Percentiles rank a stretch among this genome's conserved stretches.
Evolutionary conservation across 2,329 filamentous ascomycete species (phyloP).

Genomic region (Pyrenophora tritici-repentis): DNA sequence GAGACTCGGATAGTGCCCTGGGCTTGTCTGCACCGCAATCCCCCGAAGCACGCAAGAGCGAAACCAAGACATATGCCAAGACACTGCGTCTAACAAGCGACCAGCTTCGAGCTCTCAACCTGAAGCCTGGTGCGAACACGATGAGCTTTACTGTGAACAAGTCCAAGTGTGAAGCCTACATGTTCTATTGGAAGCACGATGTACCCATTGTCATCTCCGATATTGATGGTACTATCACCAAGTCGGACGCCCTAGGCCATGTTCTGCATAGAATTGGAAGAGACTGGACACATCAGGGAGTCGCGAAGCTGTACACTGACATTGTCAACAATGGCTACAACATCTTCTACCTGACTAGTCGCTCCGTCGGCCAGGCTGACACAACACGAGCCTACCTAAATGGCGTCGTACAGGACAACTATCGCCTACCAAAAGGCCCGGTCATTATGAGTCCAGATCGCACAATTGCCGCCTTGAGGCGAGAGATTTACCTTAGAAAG

Average conservation of each 20-base stretch:
- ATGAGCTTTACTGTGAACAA: conserved; percentile 98
- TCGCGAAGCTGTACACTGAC: conserved; percentile 96
- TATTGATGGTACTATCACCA: conserved; percentile 98
- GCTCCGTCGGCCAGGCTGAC: conserved; percentile 92
- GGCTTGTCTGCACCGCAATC: conserved; percentile 65
- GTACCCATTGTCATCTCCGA: conserved; percentile 96
- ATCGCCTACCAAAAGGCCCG: conserved; percentile 82
- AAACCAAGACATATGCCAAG: conserved; percentile 90
- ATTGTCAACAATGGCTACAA: conserved; percentile 97
- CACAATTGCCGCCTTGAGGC: conserved; percentile 87
- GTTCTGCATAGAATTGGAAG: conserved; percentile 95
- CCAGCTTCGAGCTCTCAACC: conserved; percentile 82
- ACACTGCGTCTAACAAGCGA: conserved; percentile 93
- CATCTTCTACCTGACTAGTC: conserved; percentile 95
- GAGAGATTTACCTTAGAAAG: conserved; percentile 93
- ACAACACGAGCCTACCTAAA: conserved; percentile 87
- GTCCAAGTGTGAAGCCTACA: conserved; percentile 86
- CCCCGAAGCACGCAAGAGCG: conserved; percentile 59
- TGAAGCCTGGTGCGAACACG: conserved; percentile 84
- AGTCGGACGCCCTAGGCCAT: conserved; percentile 91
- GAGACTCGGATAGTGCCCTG: conserved; percentile 73
- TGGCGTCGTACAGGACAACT: conserved; percentile 86
- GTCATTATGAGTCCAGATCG: conserved; percentile 95
- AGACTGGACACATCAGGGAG: conserved; percentile 96
- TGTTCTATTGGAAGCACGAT: conserved; percentile 92